Evolutionary conservation across 2,329 filamentous ascomycete species (phyloP), one percentile per base, ranked within the genome.

Genomic region (Aaosphaeria pasadenensis): DNA sequence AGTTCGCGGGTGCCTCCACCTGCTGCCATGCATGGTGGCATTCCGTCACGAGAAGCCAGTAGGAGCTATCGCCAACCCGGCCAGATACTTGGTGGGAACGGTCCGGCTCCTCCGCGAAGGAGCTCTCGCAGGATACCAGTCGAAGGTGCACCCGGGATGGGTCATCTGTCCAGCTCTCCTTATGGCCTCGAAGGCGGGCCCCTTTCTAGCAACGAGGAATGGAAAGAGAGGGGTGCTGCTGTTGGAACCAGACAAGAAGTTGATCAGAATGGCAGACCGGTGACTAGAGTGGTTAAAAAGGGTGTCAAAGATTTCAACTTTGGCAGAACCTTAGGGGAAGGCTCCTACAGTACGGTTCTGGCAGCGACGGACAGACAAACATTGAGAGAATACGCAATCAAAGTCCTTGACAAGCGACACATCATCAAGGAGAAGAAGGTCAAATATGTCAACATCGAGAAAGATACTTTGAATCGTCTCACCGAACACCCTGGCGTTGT

Each of bases 401-500:
- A 99, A 71, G 92, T 99, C 11, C 82, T 99, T 42, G 94, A 99
- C 73, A 99, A 99, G 74, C 84, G 91, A 62, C 94, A 99, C 71
- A 99, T 99, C 65, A 99, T 99, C 78, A 99, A 97, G 73, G 94
- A 99, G 74, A 97, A 96, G 73, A 99, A 99, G 79, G 95, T 99
- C 64, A 99, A 99, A 78, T 99, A 99, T 66, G 94, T 99, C 72
- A 99, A 97, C 72, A 99, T 99, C 62, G 94, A 99, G 72, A 96
- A 96, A 75, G 92, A 99, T 72, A 97, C 94, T 0, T 78, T 99
- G 47, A 99, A 99, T 67, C 86, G 94, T 54, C 77, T 99, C 49
- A 97, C 92, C 4, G 92, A 99, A 55, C 94, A 99, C 64, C 94
- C 94, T 5, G 94, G 94, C 17, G 92, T 99, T 50, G 91, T 99